Conservation (phyloP, 2,329 filamentous ascomycete genomes). For the Xylariales sp. region DNA sequence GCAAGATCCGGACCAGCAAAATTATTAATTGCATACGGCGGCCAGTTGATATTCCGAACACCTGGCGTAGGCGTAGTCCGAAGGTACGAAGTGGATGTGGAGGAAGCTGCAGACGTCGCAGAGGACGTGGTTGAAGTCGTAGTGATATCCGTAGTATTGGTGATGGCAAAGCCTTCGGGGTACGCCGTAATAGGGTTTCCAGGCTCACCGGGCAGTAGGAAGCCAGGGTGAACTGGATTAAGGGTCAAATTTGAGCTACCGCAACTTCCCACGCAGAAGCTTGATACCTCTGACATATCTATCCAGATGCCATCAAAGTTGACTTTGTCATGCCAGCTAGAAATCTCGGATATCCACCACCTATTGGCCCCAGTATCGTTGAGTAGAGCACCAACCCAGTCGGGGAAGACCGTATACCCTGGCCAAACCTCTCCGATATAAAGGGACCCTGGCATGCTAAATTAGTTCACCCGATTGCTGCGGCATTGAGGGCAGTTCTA, state of each 20-base stretch:
- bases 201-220: conserved; percentile 60
- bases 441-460: conserved; percentile 31
- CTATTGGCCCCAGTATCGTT: conserved; percentile 59
- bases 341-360: conserved; percentile 66
- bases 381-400: conserved; percentile 60
- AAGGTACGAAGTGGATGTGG: conserved; percentile 42
- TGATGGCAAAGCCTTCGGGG: conserved; percentile 66
- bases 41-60: conserved; percentile 63
- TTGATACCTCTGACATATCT: conserved; percentile 55
- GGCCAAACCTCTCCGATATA: conserved; percentile 69
- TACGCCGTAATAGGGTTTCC: conserved; percentile 57
- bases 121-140: conserved; percentile 43
- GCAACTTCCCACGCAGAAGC: conserved; percentile 69
- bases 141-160: conserved; percentile 63
- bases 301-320: conserved; percentile 52
- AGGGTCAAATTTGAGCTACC: conserved; percentile 59
- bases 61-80: conserved; percentile 59
- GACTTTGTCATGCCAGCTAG: conserved; percentile 47
- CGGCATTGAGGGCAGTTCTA: too few species aligned
- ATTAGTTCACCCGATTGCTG: too few species aligned
- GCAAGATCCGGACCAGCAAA: conserved; percentile 59
- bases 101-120: conserved; percentile 21
- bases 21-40: conserved; percentile 74
- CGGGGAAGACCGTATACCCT: conserved; percentile 66
- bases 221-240: conserved; percentile 66